Base-by-base conservation (phyloP, 768 basidiomycete species). In the Mycena crocata region DNA sequence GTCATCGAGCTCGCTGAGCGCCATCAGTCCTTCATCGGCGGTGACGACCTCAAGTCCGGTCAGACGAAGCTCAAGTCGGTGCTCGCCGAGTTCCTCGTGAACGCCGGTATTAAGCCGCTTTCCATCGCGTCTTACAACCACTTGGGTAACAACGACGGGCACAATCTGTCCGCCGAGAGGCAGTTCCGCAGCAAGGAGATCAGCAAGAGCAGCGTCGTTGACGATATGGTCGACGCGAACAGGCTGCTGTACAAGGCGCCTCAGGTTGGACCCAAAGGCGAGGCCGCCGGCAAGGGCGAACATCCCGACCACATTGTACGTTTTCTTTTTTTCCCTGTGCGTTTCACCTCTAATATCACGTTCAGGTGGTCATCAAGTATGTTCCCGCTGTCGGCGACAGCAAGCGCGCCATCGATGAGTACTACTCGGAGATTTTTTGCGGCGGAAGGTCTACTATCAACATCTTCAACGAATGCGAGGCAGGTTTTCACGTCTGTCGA, bases 101-200 rank as follows among this genome's bases (percentile, higher is more conserved):
- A 98, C 77, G 96, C 96, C 2, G 96, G 96, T 65, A 98, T 98
- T 86, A 98, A 98, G 84, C 96, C 96, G 30, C 89, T 96, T 76
- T 94, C 93, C 65, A 98, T 99, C 75, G 93, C 97, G 13, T 95
- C 93, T 15, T 99, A 99, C 86, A 99, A 98, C 86, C 97, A 99
- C 78, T 90, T 99, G 61, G 97, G 97, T 19, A 98, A 98, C 86
- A 98, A 99, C 79, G 97, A 98, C 74, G 96, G 96, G 13, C 89
- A 89, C 77, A 98, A 97, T 82, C 83, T 99, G 75, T 91, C 89
- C 57, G 92, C 94, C 8, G 94, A 95, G 77, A 85, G 84, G 67
- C 97, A 98, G 82, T 99, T 99, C 90, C 92, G 91, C 84, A 93
- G 91, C 85, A 99, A 99, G 89, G 97, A 98, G 84, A 98, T 98